These are phyloP conservation scores for Paralagenidium karlingii DNA, from an alignment of 352 stramenopile species.

Conservation along the genomic window DNA sequence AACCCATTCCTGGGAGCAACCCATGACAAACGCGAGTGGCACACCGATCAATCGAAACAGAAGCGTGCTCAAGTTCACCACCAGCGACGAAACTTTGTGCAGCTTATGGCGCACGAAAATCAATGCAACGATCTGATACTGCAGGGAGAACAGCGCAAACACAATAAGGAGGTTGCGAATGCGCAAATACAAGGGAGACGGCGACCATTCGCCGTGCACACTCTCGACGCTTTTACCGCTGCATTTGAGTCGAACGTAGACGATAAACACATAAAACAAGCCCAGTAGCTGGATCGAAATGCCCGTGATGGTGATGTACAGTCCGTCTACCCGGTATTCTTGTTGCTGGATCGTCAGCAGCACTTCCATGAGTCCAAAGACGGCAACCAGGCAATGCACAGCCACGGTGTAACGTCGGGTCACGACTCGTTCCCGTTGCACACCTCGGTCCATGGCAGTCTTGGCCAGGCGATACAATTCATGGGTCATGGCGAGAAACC, in stretches of 20 bases:
- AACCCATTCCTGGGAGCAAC: conserved; percentile 32
- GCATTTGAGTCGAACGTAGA: conserved; percentile 24
- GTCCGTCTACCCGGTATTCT: conserved; percentile 16
- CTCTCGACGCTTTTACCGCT: conserved; percentile 32
- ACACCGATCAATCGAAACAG: conserved; percentile 29
- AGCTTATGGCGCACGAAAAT: conserved; percentile 20
- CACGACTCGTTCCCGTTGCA: conserved; percentile 8
- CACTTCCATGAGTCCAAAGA: conserved; percentile 21
- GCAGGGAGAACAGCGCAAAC: conserved; percentile 25
- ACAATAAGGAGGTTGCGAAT: too few species aligned
- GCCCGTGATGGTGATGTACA: conserved; percentile 26
- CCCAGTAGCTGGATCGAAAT: conserved; percentile 26
- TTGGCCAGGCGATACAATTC: conserved; percentile 23
- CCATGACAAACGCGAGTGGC: conserved; percentile 22
- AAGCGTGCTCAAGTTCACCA: conserved; percentile 21
- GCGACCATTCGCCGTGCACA: conserved; percentile 21
- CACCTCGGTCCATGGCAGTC: conserved; percentile 23
- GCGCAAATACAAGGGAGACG: conserved; percentile 39
- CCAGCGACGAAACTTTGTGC: conserved; percentile 11
- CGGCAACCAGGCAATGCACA: conserved; percentile 15
- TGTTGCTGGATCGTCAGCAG: conserved; percentile 21
- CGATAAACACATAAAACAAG: conserved; percentile 21
- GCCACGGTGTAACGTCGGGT: conserved; percentile 17
- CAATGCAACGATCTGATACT: conserved; percentile 27
- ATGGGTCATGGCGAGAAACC: conserved; percentile 30